Conservation (phyloP, 2,329 filamentous ascomycete genomes). For the Xylaria sp. region DNA sequence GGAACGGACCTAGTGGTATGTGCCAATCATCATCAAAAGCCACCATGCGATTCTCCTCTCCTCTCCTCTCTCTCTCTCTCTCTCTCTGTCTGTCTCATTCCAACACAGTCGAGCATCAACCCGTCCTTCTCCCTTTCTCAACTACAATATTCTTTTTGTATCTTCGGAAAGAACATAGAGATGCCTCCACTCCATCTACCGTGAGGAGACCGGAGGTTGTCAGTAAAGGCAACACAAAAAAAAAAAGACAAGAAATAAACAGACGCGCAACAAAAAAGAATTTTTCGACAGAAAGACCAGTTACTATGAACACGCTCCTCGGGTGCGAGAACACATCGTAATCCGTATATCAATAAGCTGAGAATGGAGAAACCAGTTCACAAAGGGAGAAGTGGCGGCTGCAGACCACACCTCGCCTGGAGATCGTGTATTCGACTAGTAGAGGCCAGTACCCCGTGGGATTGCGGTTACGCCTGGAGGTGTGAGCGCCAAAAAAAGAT, state of each 20-base stretch:
- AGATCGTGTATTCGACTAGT: constrained; percentile 28
- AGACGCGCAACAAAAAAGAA: constrained; percentile 42
- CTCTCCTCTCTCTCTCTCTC: constrained; percentile 26
- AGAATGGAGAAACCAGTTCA: constrained; percentile 41
- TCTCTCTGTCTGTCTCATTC: constrained; percentile 35
- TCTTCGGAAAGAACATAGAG: constrained; percentile 44
- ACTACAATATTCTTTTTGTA: constrained; percentile 45
- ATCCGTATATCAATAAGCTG: constrained; percentile 39
- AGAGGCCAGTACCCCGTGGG: constrained; percentile 4
- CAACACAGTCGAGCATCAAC: constrained; percentile 30
- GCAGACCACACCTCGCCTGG: constrained; percentile 22
- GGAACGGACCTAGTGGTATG: constrained; percentile 37
- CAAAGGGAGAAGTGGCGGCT: constrained; percentile 34
- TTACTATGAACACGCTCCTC: constrained; percentile 49
- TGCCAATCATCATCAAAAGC: constrained; percentile 40
- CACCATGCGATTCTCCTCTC: constrained; percentile 22
- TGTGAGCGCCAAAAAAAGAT: constrained; percentile 19
- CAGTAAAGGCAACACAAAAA: constrained; percentile 46
- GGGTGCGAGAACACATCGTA: constrained; percentile 40
- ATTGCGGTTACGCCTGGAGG: constrained; percentile 16
- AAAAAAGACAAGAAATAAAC: constrained; percentile 46
- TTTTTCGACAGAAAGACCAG: constrained; percentile 44
- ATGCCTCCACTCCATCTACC: constrained; percentile 52
- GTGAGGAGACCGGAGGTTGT: constrained; percentile 46
- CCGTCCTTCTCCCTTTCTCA: constrained; percentile 32